Conservation (phyloP, 2,329 filamentous ascomycete genomes). For the Cercospora berteroae region DNA sequence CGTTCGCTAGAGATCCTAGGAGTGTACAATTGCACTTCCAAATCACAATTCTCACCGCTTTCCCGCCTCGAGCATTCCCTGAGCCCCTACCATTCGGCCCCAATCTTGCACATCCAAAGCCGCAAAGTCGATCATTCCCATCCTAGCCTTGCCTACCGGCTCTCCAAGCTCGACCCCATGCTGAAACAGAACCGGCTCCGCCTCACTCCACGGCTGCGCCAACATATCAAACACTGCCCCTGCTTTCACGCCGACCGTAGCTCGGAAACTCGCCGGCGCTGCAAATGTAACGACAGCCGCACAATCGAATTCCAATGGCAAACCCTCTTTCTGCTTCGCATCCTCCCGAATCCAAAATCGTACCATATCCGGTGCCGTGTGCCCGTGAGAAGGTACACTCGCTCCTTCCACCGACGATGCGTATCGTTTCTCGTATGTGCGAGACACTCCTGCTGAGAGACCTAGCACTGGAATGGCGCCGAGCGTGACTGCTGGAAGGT, state of each 20-base stretch:
- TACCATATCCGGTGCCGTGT: constrained; percentile 1
- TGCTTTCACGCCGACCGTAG: constrained; percentile 14
- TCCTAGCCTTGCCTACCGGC: background rate
- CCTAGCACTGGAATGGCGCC: background rate
- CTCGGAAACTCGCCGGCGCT: constrained; percentile 2
- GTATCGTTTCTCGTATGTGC: constrained; percentile 3
- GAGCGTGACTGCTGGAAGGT: constrained; percentile 9
- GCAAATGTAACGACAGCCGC: constrained; percentile 15
- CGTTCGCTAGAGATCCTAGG: background rate
- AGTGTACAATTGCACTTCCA: background rate
- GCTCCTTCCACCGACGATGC: constrained; percentile 9
- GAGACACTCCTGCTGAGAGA: background rate
- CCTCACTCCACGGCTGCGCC: constrained; percentile 15
- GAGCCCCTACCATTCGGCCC: background rate
- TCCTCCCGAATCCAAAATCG: constrained; percentile 18
- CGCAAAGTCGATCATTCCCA: background rate
- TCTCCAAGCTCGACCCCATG: constrained; percentile 16
- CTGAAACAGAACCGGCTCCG: constrained; percentile 15
- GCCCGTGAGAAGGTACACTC: constrained; percentile 7
- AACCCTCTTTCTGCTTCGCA: background rate
- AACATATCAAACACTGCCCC: constrained; percentile 20
- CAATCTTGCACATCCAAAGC: background rate
- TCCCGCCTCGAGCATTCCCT: background rate
- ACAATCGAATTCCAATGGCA: constrained; percentile 17
- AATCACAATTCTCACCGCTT: background rate